A percentile compares a stretch with the other conserved stretches of the same genome.
These are phyloP conservation scores for Pythium aphanidermatum DNA, from an alignment of 352 stramenopile species.

Conservation along the genomic window DNA sequence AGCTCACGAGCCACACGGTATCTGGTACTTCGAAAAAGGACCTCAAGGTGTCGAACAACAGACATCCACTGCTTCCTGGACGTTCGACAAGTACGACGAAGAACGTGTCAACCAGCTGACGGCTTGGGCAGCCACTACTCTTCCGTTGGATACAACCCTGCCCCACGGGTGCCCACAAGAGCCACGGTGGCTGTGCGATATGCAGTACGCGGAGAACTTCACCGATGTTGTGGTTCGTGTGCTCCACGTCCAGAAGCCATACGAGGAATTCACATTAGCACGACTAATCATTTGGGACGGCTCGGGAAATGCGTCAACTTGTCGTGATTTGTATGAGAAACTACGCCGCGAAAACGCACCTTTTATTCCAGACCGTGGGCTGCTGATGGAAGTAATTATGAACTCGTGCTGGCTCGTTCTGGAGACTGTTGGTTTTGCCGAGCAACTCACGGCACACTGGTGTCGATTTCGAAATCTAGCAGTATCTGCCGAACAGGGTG, in stretches of 20 bases:
- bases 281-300: conserved; percentile 67
- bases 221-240: conserved; percentile 59
- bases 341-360: conserved; percentile 12
- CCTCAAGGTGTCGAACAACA: conserved; percentile 28
- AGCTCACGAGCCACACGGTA: conserved; percentile 44
- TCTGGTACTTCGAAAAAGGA: conserved; percentile 39
- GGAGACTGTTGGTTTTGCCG: conserved; percentile 42
- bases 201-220: conserved; percentile 42
- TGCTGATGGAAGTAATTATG: conserved; percentile 60
- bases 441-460: conserved; percentile 37
- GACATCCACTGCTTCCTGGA: conserved; percentile 49
- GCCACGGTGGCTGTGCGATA: conserved; percentile 32
- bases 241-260: conserved; percentile 27
- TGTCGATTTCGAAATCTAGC: conserved; percentile 71
- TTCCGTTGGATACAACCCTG: conserved; percentile 42
- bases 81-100: conserved; percentile 52
- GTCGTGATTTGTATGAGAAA: conserved; percentile 20
- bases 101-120: conserved; percentile 23
- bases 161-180: conserved; percentile 37
- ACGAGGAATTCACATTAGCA: conserved; percentile 21
- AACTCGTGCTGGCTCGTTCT: conserved; percentile 63
- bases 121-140: conserved; percentile 34
- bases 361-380: conserved; percentile 27
- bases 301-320: conserved; percentile 27
- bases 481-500: conserved; percentile 26